phyloP scores from a whole-genome alignment of 768 basidiomycete genomes.

The Hericium coralloides region DNA sequence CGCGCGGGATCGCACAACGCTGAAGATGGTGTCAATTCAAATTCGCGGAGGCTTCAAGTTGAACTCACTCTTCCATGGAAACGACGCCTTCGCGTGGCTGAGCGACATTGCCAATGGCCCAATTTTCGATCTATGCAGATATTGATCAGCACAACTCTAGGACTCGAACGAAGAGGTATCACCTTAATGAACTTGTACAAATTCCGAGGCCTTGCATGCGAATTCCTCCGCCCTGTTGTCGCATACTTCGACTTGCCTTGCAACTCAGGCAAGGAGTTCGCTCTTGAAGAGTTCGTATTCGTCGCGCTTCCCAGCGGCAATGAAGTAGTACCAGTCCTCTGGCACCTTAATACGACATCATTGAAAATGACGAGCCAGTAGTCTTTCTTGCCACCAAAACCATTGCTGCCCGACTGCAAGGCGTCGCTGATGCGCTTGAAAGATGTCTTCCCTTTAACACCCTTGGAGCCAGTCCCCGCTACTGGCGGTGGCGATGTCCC shows the following conservation, averaged over 20 bases:
- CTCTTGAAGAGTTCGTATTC: slow-evolving; percentile 43
- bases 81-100: slow-evolving; percentile 76
- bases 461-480: slow-evolving; percentile 34
- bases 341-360: slow-evolving; percentile 89
- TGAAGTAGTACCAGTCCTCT: slow-evolving; percentile 82
- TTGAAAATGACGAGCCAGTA: slow-evolving; percentile 94
- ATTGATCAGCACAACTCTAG: slow-evolving; percentile 3
- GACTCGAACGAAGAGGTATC: neutral
- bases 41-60: neutral
- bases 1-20: slow-evolving; percentile 62
- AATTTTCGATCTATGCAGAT: slow-evolving; percentile 64
- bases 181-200: slow-evolving; percentile 91
- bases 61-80: slow-evolving; percentile 82
- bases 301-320: slow-evolving; percentile 60
- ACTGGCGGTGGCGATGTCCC: slow-evolving; percentile 24
- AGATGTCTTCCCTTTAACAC: slow-evolving; percentile 73
- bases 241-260: slow-evolving; percentile 82
- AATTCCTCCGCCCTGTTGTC: slow-evolving; percentile 65
- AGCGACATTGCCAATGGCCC: slow-evolving; percentile 71
- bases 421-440: slow-evolving; percentile 89
- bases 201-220: slow-evolving; percentile 80
- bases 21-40: slow-evolving; percentile 20
- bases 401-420: slow-evolving; percentile 46
- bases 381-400: slow-evolving; percentile 68
- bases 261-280: slow-evolving; percentile 75